Percentiles rank a stretch among this genome's conserved stretches.
Conservation (phyloP, 1,139 yeast genomes). For the Kodamaea anthophila region DNA sequence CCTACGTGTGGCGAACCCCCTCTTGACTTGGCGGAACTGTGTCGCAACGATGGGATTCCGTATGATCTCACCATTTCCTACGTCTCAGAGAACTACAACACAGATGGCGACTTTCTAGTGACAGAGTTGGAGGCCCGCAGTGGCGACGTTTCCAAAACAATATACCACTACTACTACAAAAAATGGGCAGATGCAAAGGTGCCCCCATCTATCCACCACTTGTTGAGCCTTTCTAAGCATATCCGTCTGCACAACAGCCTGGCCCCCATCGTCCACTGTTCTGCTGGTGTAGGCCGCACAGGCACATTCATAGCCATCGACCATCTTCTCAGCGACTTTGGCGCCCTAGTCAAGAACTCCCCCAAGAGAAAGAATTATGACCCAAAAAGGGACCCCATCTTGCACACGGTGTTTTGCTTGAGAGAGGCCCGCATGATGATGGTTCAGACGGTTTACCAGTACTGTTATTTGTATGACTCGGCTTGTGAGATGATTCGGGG, state of each 20-base stretch:
- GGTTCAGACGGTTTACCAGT: slow-evolving; percentile 63
- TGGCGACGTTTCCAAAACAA: slow-evolving; percentile 23
- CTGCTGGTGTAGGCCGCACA: slow-evolving; percentile 83
- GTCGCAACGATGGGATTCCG: slow-evolving; percentile 21
- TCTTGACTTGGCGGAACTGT: slow-evolving; percentile 10
- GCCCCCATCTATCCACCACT: slow-evolving; percentile 39
- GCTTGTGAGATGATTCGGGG: slow-evolving; percentile 9
- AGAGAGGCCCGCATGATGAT: slow-evolving; percentile 55
- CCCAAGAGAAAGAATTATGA: slow-evolving; percentile 8
- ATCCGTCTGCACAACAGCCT: slow-evolving; percentile 13
- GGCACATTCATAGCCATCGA: slow-evolving; percentile 75
- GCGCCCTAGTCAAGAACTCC: slow-evolving; percentile 5
- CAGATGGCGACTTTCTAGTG: slow-evolving; percentile 22
- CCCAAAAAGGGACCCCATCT: slow-evolving; percentile 19
- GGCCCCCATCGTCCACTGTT: slow-evolving; percentile 59
- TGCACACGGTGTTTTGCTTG: slow-evolving; percentile 35
- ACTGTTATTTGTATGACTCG: slow-evolving; percentile 39
- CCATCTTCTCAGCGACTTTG: slow-evolving; percentile 34
- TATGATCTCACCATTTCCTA: slow-evolving; percentile 12
- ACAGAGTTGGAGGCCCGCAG: slow-evolving; percentile 24
- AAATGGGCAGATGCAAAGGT: slow-evolving; percentile 54
- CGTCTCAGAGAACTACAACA: slow-evolving; percentile 14
- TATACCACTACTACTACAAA: slow-evolving; percentile 48
- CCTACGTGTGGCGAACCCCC: slow-evolving; percentile 27
- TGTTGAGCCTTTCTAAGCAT: slow-evolving; percentile 25